Conservation (phyloP, 306 rosid genomes). For the Acacia acuminata region DNA sequence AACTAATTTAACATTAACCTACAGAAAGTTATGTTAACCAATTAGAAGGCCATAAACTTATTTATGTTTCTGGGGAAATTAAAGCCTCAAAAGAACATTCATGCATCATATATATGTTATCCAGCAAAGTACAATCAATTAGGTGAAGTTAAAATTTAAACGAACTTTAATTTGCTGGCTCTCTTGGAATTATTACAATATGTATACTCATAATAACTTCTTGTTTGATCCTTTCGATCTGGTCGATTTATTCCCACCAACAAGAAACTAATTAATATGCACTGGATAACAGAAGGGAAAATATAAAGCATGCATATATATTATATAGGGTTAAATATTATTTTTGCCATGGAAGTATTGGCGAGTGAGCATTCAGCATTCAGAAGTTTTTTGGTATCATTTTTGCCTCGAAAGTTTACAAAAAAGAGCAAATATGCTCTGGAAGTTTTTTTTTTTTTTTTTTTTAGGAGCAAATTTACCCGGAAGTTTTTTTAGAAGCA, state of each 20-base stretch:
- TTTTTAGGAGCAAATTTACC: too few species aligned
- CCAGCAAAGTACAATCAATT: neutral
- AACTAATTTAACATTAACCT: slow-evolving; percentile 14
- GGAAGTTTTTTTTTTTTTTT: too few species aligned
- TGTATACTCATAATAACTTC: neutral
- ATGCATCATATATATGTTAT: neutral
- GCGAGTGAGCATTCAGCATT: too few species aligned
- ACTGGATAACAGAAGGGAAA: neutral
- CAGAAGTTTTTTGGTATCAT: too few species aligned
- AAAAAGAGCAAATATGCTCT: too few species aligned
- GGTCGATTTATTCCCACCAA: neutral
- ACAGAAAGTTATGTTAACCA: slow-evolving; percentile 22
- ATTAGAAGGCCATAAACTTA: neutral
- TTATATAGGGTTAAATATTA: too few species aligned
- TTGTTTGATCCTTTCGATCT: neutral
- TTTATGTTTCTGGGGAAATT: neutral
- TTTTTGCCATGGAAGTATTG: too few species aligned
- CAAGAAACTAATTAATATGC: neutral
- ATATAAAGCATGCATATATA: neutral
- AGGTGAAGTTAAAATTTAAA: neutral
- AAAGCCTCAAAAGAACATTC: neutral
- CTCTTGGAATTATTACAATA: neutral
- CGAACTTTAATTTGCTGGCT: neutral
- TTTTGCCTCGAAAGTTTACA: too few species aligned
- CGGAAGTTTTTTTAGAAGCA: too few species aligned